Evolutionary conservation across 208 protist species (phyloP).

Genomic region (Trypanosoma vivax): DNA sequence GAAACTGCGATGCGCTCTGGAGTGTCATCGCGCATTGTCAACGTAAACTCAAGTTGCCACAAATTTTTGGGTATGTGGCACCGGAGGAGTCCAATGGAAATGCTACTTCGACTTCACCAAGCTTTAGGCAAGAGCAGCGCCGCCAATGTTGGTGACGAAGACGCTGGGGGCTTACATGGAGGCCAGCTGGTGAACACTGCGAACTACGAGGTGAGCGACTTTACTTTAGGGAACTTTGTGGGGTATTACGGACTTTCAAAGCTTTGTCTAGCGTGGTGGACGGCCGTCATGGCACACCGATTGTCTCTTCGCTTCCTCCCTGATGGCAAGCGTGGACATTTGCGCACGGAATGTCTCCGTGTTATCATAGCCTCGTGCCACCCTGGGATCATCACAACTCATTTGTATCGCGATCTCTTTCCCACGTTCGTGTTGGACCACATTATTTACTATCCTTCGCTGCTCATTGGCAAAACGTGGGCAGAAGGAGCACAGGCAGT

Average conservation of each 20-base stretch:
- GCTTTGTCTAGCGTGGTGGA: constrained; percentile 83
- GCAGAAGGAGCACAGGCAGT: constrained; percentile 68
- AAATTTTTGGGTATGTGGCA: constrained; percentile 54
- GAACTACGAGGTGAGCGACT: constrained; percentile 19
- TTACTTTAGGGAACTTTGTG: constrained; percentile 56
- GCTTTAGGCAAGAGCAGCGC: constrained; percentile 6
- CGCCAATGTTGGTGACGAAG: background rate
- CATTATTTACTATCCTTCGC: constrained; percentile 74
- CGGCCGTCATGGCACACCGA: constrained; percentile 47
- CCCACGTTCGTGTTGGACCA: constrained; percentile 58
- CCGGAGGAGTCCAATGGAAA: constrained; percentile 36
- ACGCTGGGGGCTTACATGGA: background rate
- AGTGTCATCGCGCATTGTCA: constrained; percentile 72
- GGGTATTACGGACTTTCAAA: constrained; percentile 86
- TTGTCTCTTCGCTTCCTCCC: constrained; percentile 28
- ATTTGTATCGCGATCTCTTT: constrained; percentile 80
- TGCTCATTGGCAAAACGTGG: constrained; percentile 79
- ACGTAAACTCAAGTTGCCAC: constrained; percentile 83
- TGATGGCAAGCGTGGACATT: constrained; percentile 3
- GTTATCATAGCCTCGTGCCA: constrained; percentile 75
- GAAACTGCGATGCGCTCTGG: constrained; percentile 43
- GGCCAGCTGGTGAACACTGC: background rate
- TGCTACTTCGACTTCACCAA: constrained; percentile 49
- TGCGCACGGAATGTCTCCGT: constrained; percentile 11
- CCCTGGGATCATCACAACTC: constrained; percentile 70